A percentile compares a stretch with the other conserved stretches of the same genome.
Evolutionary conservation across 2,329 filamentous ascomycete species (phyloP).

Genomic region (Monilinia aucupariae): DNA sequence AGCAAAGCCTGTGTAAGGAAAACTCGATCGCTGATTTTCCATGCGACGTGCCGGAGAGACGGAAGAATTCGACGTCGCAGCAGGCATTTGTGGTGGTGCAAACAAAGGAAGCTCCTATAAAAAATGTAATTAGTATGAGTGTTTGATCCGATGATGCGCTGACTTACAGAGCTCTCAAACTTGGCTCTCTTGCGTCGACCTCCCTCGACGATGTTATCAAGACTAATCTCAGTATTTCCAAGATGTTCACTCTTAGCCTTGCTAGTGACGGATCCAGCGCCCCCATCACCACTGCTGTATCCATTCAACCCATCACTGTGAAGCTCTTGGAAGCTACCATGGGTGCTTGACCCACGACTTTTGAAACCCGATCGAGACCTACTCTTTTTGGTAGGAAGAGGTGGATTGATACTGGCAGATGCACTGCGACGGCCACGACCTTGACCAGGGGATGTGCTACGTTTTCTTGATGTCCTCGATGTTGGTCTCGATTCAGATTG

Average conservation of each 20-base stretch:
- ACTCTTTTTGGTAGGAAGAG: conserved; percentile 53
- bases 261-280: conserved; percentile 68
- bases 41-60: conserved; percentile 84
- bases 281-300: conserved; percentile 85
- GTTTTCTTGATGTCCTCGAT: conserved; percentile 66
- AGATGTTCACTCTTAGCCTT: conserved; percentile 77
- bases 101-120: conserved; percentile 88
- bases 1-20: conserved; percentile 70
- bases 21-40: conserved; percentile 61
- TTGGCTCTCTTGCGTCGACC: conserved; percentile 92
- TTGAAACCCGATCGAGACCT: conserved; percentile 63
- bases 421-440: conserved; percentile 69
- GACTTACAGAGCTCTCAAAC: conserved; percentile 91
- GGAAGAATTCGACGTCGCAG: conserved; percentile 93
- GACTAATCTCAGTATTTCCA: conserved; percentile 92
- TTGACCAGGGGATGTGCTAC: conserved; percentile 70
- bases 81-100: conserved; percentile 87
- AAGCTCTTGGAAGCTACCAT: conserved; percentile 50
- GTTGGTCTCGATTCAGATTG: conserved; percentile 61
- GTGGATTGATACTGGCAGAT: conserved; percentile 55
- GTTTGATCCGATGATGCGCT: not conserved
- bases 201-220: conserved; percentile 97
- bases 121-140: conserved; percentile 25
- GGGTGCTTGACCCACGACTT: conserved; percentile 55
- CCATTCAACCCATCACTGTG: conserved; percentile 62